phyloP scores from a whole-genome alignment of 148 eudicot genomes.

The Nepenthes mirabilis region DNA sequence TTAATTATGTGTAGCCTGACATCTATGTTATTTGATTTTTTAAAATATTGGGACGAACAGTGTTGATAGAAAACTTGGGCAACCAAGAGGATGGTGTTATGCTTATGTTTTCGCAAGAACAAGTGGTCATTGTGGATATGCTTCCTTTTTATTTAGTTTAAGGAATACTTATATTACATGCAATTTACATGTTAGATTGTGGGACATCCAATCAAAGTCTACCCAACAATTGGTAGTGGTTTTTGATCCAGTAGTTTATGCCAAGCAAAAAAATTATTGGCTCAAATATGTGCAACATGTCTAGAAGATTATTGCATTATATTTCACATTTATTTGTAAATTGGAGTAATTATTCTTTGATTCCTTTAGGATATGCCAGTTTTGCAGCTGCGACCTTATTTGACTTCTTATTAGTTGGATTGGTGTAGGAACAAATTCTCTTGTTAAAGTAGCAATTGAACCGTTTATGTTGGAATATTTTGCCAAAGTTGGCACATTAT shows the following conservation, averaged over 20 bases:
- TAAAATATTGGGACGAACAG: too few relatives aligned
- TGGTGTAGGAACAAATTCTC: constrained; percentile 99
- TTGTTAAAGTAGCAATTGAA: constrained; percentile 98
- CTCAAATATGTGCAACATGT: background rate
- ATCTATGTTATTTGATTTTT: too few relatives aligned
- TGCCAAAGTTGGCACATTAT: constrained; percentile 63
- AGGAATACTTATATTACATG: constrained; percentile 8
- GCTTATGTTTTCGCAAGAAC: background rate
- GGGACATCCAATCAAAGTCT: constrained; percentile 70
- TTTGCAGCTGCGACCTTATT: too few relatives aligned
- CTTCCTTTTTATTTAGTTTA: background rate
- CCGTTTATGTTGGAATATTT: constrained; percentile 88
- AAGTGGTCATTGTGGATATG: background rate
- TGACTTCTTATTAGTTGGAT: constrained; percentile 32
- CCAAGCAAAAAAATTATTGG: background rate
- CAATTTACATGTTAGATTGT: constrained; percentile 14
- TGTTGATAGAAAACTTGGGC: too few relatives aligned
- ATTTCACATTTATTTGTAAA: too few relatives aligned
- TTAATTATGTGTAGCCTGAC: too few relatives aligned
- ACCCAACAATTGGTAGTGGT: constrained; percentile 77
- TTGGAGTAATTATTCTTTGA: too few relatives aligned
- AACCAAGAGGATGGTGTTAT: background rate
- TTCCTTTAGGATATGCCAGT: too few relatives aligned
- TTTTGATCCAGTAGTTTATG: constrained; percentile 38
- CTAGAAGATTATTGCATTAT: too few relatives aligned